Evolutionary conservation across 164 flowering plant genomes (phyloP), one percentile per base, ranked within the genome.

Genomic region (Piper longum): DNA sequence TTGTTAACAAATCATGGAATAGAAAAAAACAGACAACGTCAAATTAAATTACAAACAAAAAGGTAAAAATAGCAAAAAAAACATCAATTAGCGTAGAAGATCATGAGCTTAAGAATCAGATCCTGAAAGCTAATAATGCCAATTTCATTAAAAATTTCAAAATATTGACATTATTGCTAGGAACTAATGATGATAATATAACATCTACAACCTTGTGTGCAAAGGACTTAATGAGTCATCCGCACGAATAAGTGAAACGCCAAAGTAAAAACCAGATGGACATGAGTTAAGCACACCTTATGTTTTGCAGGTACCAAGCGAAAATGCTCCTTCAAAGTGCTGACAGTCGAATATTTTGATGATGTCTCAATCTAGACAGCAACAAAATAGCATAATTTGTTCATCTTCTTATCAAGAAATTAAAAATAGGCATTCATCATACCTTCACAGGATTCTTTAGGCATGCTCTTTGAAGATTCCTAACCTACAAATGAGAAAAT

Each of bases 401-500:
- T 36, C 16, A 6, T 11, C 26, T 13, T 41, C 36, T 3, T 57
- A 9, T 36, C 11, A 41, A 26, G 41, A 6, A 8, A 59, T 43
- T 64, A 4, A 70, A 40, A 4, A 62, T 19, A 1, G 16, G 56
- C 48, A 60, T 48, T 59, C 63, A 19, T 18, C 44, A 26, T 72
- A 89, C 96, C 91, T 88, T 89, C 43, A 85, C 95, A 62, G 98
- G 98, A 65, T 93, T 85, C 73, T 87, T 83, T 65, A 93, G 56
- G 73, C 92, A 86, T 62, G 92, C 95, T 57, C 90, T 80, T 71
- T 93, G 87, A 43, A 93, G 89, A 77, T 89, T 93, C 54, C 66
- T 58, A 62, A 92, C 98, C 96, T 89, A 76, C 19, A 67, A 54
- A 54, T 39, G 26, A 36, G 58, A 0, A 54, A 4, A 14, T 11